Evolutionary conservation across 345 rosid species (phyloP), one percentile per base, ranked within the genome.

Genomic region (Trapa bicornis): DNA sequence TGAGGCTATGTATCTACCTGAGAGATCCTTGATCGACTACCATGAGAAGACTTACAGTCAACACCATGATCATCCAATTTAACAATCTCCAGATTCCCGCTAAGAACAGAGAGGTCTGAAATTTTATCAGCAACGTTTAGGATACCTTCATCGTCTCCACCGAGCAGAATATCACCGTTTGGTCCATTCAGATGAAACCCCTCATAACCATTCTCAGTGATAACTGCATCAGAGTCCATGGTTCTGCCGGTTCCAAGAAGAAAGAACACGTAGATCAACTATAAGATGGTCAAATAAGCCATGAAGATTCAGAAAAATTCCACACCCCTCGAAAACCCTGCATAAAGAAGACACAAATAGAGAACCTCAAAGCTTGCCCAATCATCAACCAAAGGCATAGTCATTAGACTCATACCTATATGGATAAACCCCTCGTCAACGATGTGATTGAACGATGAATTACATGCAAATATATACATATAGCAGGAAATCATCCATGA

Each of bases 201-300:
- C 69, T 84, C 48, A 74, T 73, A 67, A 74, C 83, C 90, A 75
- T 72, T 82, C 48, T 48, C 52, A 22, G 77, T 77, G 47, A 71
- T 48, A 36, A 68, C 35, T 64, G 60, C 68, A 67, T 81, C 85
- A 16, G 81, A 70, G 48, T 91, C 94, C 96, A 93, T 93, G 67
- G 39, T 65, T 48, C 48, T 38, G 37, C 38, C 16, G 6, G 56
- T 66, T 65, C 68, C 42, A 43, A 22, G 43, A 22, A 22, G 29
- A 22, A 41, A 16, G 33, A 61, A 10, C 60, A n/a, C 43, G 42
- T 39, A 10, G 64, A 36, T 10, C 52, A 62, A 69, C 56, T 50
- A 63, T 69, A 41, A 61, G 50, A 45, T 42, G 43, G 52, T n/a
- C 43, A 41, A 41, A 41, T 1, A 48, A 54, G 37, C 63, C 63